phyloP scores from a whole-genome alignment of 257 asterid genomes.

The Primulina tabacum region DNA sequence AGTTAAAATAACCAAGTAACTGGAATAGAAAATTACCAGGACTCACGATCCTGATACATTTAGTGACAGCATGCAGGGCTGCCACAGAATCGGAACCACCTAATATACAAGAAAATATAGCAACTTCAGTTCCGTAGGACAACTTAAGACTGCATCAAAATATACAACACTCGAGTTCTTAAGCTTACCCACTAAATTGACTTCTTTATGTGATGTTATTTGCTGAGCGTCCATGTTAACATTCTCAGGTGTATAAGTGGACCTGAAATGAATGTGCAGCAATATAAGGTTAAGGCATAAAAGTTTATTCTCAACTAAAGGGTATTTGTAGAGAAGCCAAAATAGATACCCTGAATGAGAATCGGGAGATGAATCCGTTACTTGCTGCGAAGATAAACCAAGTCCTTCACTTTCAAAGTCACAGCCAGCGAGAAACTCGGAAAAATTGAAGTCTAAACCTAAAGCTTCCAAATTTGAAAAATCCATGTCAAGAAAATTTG shows the following conservation, averaged over 20 bases:
- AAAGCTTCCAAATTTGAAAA: conserved; percentile 63
- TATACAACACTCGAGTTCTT: conserved; percentile 19
- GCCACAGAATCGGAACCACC: conserved; percentile 64
- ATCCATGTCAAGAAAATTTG: conserved; percentile 66
- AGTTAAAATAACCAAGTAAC: not conserved
- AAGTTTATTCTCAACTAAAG: not conserved
- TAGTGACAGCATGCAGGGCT: conserved; percentile 65
- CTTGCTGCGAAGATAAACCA: conserved; percentile 32
- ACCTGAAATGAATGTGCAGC: conserved; percentile 44
- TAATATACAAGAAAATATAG: conserved; percentile 18
- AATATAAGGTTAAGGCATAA: conserved; percentile 13
- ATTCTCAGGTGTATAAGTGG: conserved; percentile 41
- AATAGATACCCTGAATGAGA: conserved; percentile 38
- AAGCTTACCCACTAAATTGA: conserved; percentile 51
- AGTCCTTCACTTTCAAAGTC: conserved; percentile 39
- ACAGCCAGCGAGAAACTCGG: conserved; percentile 44
- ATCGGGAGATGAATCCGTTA: conserved; percentile 48
- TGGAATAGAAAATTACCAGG: conserved; percentile 58
- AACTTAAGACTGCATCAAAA: conserved; percentile 10
- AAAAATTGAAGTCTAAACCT: conserved; percentile 57
- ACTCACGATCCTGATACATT: conserved; percentile 62
- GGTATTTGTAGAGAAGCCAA: not conserved
- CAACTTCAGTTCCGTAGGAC: conserved; percentile 10
- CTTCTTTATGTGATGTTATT: conserved; percentile 44
- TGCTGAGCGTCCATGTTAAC: conserved; percentile 35